phyloP scores from a whole-genome alignment of 2,329 filamentous ascomycete genomes.

The Sordariomycetes sp. region DNA sequence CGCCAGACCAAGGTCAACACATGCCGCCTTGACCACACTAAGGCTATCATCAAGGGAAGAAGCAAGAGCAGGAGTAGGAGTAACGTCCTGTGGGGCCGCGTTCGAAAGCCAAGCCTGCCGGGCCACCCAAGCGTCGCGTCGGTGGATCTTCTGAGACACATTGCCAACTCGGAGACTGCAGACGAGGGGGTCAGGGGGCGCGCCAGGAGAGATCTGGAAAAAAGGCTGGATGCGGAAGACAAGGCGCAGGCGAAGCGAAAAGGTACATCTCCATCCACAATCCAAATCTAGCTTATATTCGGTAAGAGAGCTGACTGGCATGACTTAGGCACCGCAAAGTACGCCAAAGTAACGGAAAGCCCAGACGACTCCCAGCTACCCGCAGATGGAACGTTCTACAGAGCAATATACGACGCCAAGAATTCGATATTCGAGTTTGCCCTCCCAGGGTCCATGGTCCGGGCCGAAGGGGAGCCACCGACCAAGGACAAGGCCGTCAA shows the following conservation, averaged over 20 bases:
- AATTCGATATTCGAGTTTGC: slow-evolving; percentile 18
- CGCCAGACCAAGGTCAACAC: slow-evolving; percentile 16
- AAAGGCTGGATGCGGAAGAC: slow-evolving; percentile 18
- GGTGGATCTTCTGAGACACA: slow-evolving; percentile 21
- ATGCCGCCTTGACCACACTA: slow-evolving; percentile 20
- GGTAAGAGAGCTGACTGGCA: neutral
- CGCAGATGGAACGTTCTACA: slow-evolving; percentile 17
- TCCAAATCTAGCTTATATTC: neutral
- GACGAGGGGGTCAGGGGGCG: slow-evolving; percentile 22
- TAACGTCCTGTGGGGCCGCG: neutral
- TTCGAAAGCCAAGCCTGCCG: neutral
- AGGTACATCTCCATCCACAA: neutral
- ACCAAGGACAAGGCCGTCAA: slow-evolving; percentile 28
- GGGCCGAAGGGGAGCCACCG: slow-evolving; percentile 26
- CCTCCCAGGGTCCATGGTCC: slow-evolving; percentile 27
- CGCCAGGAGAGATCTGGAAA: slow-evolving; percentile 24
- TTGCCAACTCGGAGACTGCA: slow-evolving; percentile 21
- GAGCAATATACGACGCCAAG: slow-evolving; percentile 30
- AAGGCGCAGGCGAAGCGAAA: slow-evolving; percentile 6
- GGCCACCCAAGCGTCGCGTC: slow-evolving; percentile 21
- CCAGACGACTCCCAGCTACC: slow-evolving; percentile 4
- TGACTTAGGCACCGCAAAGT: slow-evolving; percentile 5
- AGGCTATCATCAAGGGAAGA: slow-evolving; percentile 11
- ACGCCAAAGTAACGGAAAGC: slow-evolving; percentile 8
- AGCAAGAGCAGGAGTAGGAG: neutral